These are phyloP conservation scores for Nyctanthes arbortristis DNA, from an alignment of 257 asterid genomes.

Conservation along the genomic window DNA sequence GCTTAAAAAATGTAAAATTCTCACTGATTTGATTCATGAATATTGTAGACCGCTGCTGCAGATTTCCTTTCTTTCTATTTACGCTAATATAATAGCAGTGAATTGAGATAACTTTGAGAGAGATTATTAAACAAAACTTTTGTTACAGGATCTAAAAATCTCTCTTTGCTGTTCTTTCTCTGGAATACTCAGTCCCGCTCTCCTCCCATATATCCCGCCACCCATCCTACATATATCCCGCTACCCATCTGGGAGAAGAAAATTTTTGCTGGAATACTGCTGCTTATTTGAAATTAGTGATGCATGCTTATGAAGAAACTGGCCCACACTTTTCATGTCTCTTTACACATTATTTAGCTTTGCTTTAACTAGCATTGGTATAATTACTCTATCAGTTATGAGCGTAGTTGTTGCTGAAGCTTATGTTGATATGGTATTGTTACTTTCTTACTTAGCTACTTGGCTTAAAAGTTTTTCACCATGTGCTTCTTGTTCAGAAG, in stretches of 20 bases:
- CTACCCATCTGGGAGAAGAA: too few species aligned
- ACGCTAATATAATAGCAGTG: not conserved
- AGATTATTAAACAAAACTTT: not conserved
- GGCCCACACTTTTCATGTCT: not conserved
- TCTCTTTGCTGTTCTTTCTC: not conserved
- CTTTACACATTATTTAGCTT: too few species aligned
- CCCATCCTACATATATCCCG: too few species aligned
- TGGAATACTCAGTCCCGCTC: too few species aligned
- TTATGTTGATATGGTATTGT: not conserved
- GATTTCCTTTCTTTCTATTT: not conserved
- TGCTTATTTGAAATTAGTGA: not conserved
- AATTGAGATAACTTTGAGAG: not conserved
- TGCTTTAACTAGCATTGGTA: not conserved
- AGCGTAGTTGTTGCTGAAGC: not conserved
- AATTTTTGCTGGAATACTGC: too few species aligned
- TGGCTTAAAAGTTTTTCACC: not conserved
- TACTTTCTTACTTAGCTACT: not conserved
- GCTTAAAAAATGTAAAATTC: not conserved
- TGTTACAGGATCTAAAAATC: not conserved
- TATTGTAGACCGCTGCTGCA: not conserved
- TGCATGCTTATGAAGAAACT: not conserved
- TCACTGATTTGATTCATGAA: not conserved
- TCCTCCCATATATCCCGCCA: too few species aligned
- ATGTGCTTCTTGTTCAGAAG: slow-evolving; percentile 22
- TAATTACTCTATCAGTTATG: not conserved